Percentiles rank a stretch among this genome's conserved stretches.
phyloP scores from a whole-genome alignment of 2,329 filamentous ascomycete genomes.

The Alternaria sp. region DNA sequence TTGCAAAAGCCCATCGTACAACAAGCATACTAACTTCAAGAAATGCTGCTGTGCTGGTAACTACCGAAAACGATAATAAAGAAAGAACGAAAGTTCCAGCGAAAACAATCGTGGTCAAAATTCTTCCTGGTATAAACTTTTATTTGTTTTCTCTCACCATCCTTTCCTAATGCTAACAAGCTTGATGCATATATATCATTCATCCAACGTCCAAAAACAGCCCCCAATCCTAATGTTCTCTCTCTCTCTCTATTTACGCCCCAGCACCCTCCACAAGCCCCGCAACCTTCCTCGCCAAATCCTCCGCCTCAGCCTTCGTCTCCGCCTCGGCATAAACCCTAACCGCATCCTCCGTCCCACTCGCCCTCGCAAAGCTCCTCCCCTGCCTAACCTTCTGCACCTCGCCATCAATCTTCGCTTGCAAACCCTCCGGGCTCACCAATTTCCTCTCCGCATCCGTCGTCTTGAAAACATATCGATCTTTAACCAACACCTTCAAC shows the following conservation, averaged over 20 bases:
- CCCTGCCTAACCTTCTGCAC: conserved; percentile 93
- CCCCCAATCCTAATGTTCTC: too few species aligned
- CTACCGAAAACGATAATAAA: too few species aligned
- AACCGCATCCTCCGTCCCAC: conserved; percentile 94
- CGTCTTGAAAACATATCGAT: conserved; percentile 89
- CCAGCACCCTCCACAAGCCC: conserved; percentile 68
- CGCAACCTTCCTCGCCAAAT: conserved; percentile 84
- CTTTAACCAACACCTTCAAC: conserved; percentile 87
- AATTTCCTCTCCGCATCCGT: conserved; percentile 92
- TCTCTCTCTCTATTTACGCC: not conserved
- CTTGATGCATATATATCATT: too few species aligned
- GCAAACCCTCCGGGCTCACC: conserved; percentile 78
- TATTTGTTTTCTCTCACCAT: too few species aligned
- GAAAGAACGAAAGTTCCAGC: too few species aligned
- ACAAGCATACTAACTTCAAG: too few species aligned
- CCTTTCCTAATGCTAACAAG: too few species aligned
- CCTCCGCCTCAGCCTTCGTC: conserved; percentile 87
- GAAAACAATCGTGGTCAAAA: too few species aligned
- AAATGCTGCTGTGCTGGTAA: too few species aligned
- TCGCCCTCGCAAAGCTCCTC: conserved; percentile 89
- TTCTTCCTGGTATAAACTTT: too few species aligned
- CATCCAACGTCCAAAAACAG: too few species aligned
- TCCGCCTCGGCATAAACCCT: conserved; percentile 96
- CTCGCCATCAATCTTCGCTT: conserved; percentile 84
- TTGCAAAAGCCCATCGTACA: too few species aligned